Evolutionary conservation across 176 grass and related monocot genomes (phyloP), one percentile per base, ranked within the genome.

Genomic region (Tillandsia fasciculata): DNA sequence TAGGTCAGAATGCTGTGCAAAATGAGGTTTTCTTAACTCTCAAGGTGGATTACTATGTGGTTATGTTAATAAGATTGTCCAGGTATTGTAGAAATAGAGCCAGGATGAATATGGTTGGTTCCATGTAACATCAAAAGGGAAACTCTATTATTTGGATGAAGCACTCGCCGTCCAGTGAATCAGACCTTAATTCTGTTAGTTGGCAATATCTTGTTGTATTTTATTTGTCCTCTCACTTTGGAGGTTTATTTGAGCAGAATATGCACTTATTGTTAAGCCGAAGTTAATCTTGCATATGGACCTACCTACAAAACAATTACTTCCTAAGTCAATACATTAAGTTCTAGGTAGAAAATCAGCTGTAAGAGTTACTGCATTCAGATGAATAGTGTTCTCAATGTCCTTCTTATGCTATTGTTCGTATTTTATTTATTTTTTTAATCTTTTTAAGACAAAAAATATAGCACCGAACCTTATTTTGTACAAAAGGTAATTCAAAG

Each of bases 401-500:
- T 42, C 33, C 33, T 42, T 3, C 3, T 42, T 42, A 7, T 42
- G 33, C 33, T 42, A 42, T 42, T 42, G 33, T 42, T 33, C 29
- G 29, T 33, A 33, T 33, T 33, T 33, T 33, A 3, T 42, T 42
- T 42, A 42, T 42, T 42, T 42, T 42, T 42, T 42, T 6, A 7
- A 6, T 42, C 6, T 5, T 42, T 42, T 7, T 42, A 42, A 42
- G 33, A 42, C 3, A 42, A 42, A 4, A 59, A 18, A 59, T 57
- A 2, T 9, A 59, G 20, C 56, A 59, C 20, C 18, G 56, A 2
- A 59, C n/a, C 8, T 59, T 59, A 27, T 80, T 49, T 64, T 76
- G 24, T 83, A 17, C 52, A 87, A 78, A 78, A 27, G 83, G 81
- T 84, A 75, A 66, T 66, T 53, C 67, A 63, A 90, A 85, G 58